Evolutionary conservation across 495 filamentous ascomycete species (phyloP).

Genomic region (Penicillium soppii): DNA sequence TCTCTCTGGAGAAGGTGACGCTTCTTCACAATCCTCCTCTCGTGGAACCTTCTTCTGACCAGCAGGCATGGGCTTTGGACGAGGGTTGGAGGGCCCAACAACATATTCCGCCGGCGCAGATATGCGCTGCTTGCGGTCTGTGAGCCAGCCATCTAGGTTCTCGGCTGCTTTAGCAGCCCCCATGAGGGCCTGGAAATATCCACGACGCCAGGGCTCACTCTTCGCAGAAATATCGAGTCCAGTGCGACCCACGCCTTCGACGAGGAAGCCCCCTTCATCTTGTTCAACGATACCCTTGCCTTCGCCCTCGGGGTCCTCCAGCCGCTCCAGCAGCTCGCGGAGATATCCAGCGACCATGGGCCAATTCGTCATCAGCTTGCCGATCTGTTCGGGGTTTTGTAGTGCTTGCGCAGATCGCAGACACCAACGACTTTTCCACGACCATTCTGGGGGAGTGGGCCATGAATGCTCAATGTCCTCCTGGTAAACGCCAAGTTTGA

Average conservation of each 20-base stretch:
- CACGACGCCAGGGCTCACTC: slow-evolving; percentile 75
- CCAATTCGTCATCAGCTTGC: slow-evolving; percentile 62
- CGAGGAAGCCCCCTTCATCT: slow-evolving; percentile 54
- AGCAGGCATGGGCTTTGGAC: slow-evolving; percentile 67
- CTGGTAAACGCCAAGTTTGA: slow-evolving; percentile 59
- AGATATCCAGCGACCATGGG: slow-evolving; percentile 54
- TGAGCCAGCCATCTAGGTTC: slow-evolving; percentile 73
- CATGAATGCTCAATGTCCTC: slow-evolving; percentile 71
- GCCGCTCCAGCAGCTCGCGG: slow-evolving; percentile 52
- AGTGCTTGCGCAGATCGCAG: slow-evolving; percentile 57
- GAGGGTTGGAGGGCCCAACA: slow-evolving; percentile 78
- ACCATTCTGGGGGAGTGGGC: slow-evolving; percentile 76
- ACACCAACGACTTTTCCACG: slow-evolving; percentile 56
- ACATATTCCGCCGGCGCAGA: slow-evolving; percentile 69
- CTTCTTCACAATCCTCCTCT: slow-evolving; percentile 69
- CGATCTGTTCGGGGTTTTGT: slow-evolving; percentile 52
- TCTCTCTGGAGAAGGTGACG: slow-evolving; percentile 62
- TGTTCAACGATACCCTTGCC: slow-evolving; percentile 61
- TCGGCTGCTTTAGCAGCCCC: slow-evolving; percentile 72
- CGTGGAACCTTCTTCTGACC: slow-evolving; percentile 55
- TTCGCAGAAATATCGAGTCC: slow-evolving; percentile 72
- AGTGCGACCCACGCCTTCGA: slow-evolving; percentile 54
- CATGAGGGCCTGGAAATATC: slow-evolving; percentile 81
- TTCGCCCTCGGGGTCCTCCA: slow-evolving; percentile 65
- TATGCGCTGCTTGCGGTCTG: slow-evolving; percentile 62